Evolutionary conservation across 352 stramenopile genomes (phyloP).

Genomic region (Phytophthora foliorum): DNA sequence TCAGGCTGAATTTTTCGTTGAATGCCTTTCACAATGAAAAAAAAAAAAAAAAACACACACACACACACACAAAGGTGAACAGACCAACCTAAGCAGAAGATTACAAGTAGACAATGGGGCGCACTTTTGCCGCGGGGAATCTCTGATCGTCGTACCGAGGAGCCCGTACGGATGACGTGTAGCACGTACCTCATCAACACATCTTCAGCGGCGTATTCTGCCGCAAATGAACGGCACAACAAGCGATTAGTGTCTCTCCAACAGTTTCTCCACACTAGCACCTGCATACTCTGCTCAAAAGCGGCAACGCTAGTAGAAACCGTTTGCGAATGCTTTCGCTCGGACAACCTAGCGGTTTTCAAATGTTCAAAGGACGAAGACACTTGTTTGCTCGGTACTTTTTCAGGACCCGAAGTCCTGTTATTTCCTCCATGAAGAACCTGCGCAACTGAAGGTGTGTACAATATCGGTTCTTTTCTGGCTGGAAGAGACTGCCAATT

Average conservation of each 20-base stretch:
- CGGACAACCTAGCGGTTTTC: neutral
- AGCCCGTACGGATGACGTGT: slow-evolving; percentile 45
- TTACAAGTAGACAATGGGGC: neutral
- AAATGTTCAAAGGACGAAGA: slow-evolving; percentile 1
- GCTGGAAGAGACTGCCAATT: slow-evolving; percentile 29
- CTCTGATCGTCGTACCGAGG: slow-evolving; percentile 37
- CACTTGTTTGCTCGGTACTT: slow-evolving; percentile 3
- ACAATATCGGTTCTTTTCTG: slow-evolving; percentile 26
- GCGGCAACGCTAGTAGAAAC: neutral
- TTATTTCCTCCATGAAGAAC: neutral
- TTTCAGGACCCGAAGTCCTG: neutral
- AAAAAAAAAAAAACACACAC: slow-evolving; percentile 1
- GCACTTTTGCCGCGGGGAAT: slow-evolving; percentile 51
- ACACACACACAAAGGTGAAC: slow-evolving; percentile 3
- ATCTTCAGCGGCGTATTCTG: slow-evolving; percentile 62
- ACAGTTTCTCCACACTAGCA: neutral
- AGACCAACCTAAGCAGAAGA: neutral
- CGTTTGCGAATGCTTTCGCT: neutral
- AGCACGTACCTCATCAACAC: slow-evolving; percentile 57
- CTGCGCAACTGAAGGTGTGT: slow-evolving; percentile 12
- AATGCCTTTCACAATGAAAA: slow-evolving; percentile 16
- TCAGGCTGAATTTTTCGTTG: slow-evolving; percentile 40
- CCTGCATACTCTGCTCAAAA: slow-evolving; percentile 38
- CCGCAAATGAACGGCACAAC: neutral
- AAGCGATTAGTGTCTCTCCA: neutral